Evolutionary conservation across 108 stramenopile species (phyloP).

Genomic region (Mediolabrus comicus): DNA sequence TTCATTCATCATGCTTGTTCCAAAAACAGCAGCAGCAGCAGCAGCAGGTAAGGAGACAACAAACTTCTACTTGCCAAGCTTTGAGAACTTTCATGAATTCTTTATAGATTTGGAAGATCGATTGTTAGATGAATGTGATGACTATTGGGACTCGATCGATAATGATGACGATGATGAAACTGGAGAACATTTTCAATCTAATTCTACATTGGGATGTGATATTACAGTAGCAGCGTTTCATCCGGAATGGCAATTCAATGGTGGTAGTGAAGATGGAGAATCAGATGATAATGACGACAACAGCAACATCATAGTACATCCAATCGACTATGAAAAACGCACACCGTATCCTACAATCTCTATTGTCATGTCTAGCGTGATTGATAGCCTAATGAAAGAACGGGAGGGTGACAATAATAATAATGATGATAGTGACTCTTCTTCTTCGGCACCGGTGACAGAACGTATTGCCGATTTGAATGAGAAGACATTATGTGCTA

Average conservation of each 20-base stretch:
- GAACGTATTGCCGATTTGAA: conserved; percentile 59
- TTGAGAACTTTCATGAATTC: conserved; percentile 63
- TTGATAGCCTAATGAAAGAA: conserved; percentile 42
- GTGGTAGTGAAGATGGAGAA: conserved; percentile 6
- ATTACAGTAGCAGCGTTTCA: conserved; percentile 79
- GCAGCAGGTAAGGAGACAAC: neutral
- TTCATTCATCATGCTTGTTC: conserved; percentile 55
- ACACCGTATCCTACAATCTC: conserved; percentile 71
- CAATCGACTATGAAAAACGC: conserved; percentile 63
- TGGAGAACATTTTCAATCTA: neutral
- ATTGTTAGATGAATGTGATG: conserved; percentile 50
- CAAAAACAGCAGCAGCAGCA: neutral
- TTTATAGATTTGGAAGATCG: conserved; percentile 67
- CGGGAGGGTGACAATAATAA: neutral
- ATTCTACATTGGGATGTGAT: conserved; percentile 31
- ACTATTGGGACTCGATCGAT: conserved; percentile 33
- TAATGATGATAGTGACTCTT: neutral
- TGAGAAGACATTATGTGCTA: conserved; percentile 42
- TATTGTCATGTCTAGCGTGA: conserved; percentile 61
- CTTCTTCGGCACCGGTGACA: conserved; percentile 50
- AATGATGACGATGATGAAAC: conserved; percentile 6
- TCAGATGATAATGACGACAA: neutral
- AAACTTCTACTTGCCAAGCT: conserved; percentile 21
- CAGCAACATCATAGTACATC: too few species aligned
- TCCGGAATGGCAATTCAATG: conserved; percentile 62